Evolutionary conservation across 108 stramenopile genomes (phyloP), one percentile per base, ranked within the genome.

Genomic region (Pseudonitzschia multiseries): DNA sequence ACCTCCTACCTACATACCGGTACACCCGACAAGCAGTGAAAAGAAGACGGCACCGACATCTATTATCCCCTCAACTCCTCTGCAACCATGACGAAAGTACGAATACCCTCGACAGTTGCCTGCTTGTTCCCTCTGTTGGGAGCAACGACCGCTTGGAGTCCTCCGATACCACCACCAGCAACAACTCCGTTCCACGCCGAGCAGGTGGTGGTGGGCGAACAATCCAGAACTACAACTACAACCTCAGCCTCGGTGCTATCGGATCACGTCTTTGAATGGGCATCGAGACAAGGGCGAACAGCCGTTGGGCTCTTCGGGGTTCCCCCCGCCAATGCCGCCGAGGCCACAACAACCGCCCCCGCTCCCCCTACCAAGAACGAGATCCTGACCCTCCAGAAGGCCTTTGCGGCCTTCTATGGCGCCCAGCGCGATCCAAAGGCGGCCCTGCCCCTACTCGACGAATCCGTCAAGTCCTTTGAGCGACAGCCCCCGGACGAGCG

Each of bases 401-500:
- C 90, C 51, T 85, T 89, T 76, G 83, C 81, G 6, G 76, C 72
- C 22, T 78, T 87, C 33, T 88, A 88, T 63, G 82, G 84, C 20
- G 17, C 68, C 17, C 63, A 77, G 29, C 81, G 84, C 24, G 81
- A 88, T 72, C 71, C 73, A 1, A 51, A 68, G 20, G 53, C 61
- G 66, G 78, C 87, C 1, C 69, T 78, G 28, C 70, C 78, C 21
- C 64, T 87, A 13, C 51, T 93, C n/a, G 71, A 77, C 4, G 21
- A 89, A 63, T 76, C 73, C 33, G 83, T 93, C 48, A 14, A 65
- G 61, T 68, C 69, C 26, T 93, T 89, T 86, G 72, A 84, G 62
- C 32, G 68, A 18, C 86, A 88, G 65, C 66, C 81, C 21, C 71
- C 84, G 5, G 92, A 93, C 67, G 92, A 93, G 76, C 77, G 70